Conservation (phyloP, 768 basidiomycete genomes). For the Psilocybe cubensis region DNA sequence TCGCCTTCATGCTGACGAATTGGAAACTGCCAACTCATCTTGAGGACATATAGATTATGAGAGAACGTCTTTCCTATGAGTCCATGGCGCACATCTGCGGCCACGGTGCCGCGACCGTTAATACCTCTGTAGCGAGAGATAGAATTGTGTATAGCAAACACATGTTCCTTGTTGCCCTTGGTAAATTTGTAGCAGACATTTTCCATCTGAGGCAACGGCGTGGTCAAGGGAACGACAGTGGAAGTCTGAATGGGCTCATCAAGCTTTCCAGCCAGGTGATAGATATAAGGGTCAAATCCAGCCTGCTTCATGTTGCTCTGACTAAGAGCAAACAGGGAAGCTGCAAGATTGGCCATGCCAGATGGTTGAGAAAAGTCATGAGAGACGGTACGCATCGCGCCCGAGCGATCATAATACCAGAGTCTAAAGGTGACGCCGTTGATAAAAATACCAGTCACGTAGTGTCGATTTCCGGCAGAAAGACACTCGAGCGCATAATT, state of each 20-base stretch:
- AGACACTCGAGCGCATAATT: constrained; percentile 20
- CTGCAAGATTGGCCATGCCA: constrained; percentile 18
- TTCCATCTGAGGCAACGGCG: background rate
- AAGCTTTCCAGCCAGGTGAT: background rate
- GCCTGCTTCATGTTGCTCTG: constrained; percentile 3
- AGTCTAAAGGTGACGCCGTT: constrained; percentile 18
- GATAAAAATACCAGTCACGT: constrained; percentile 24
- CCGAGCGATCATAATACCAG: constrained; percentile 30
- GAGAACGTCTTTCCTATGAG: background rate
- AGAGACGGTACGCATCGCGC: background rate
- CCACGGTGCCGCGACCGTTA: background rate
- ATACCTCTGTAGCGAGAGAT: background rate
- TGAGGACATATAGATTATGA: background rate
- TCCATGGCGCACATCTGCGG: background rate
- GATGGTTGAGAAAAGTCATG: background rate
- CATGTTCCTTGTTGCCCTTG: background rate
- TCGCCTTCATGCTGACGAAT: background rate
- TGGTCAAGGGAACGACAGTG: background rate
- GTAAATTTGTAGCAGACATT: background rate
- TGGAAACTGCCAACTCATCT: background rate
- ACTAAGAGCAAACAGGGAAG: constrained; percentile 22
- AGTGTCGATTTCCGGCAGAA: constrained; percentile 17
- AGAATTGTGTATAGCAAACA: background rate
- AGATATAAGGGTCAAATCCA: constrained; percentile 22
- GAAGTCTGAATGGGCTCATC: background rate